phyloP scores from a whole-genome alignment of 208 protist species.

The Acanthamoeba comandoni region DNA sequence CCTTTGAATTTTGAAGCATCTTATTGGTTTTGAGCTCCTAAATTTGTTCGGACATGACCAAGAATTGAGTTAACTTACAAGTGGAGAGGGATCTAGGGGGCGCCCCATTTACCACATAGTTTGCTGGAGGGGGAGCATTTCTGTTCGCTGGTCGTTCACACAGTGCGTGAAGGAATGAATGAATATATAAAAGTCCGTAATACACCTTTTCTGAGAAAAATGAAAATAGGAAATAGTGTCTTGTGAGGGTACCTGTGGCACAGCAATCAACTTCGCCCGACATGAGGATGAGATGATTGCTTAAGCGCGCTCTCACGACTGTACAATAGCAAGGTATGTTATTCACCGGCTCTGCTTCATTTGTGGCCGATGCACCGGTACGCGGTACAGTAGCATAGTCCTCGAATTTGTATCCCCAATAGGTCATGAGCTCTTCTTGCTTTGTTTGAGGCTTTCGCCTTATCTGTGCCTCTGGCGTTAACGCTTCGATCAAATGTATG shows the following conservation, averaged over 20 bases:
- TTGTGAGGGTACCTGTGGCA: background rate
- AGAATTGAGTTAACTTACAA: background rate
- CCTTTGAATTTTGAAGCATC: background rate
- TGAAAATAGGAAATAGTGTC: background rate
- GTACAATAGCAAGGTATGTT: conserved; percentile 63
- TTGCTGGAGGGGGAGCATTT: background rate
- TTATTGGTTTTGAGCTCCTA: conserved; percentile 64
- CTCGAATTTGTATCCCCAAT: conserved; percentile 65
- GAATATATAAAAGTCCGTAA: background rate
- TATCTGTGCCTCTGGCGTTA: background rate
- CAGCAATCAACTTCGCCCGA: conserved; percentile 52
- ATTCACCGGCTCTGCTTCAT: background rate
- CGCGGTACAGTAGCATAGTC: conserved; percentile 32
- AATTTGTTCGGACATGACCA: background rate
- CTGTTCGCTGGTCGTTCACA: too few relatives aligned
- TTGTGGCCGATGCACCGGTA: background rate
- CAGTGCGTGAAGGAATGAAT: too few relatives aligned
- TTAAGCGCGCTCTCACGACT: conserved; percentile 13
- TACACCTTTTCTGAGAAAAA: background rate
- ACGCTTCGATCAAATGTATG: conserved; percentile 4
- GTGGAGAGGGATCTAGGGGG: background rate
- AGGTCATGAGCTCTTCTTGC: conserved; percentile 49
- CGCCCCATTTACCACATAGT: conserved; percentile 13
- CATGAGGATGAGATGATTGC: conserved; percentile 36
- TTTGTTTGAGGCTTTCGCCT: conserved; percentile 11